Conservation (phyloP, 345 rosid genomes). For the Citrus hindsii region DNA sequence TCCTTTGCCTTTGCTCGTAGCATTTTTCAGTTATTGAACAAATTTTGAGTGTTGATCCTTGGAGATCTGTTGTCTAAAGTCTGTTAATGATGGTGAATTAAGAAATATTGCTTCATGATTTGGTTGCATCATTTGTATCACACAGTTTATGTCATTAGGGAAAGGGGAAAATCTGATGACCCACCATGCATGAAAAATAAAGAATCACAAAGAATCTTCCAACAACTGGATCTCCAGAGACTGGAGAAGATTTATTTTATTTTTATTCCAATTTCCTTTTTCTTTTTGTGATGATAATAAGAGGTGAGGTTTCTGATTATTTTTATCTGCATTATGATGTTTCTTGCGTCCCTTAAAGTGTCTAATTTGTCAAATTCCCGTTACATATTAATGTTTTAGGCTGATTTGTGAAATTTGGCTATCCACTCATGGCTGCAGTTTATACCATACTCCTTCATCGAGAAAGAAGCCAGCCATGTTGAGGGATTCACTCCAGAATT, state of each 20-base stretch:
- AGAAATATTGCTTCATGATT: neutral
- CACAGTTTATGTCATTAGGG: neutral
- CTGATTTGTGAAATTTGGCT: neutral
- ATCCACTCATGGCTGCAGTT: slow-evolving; percentile 42
- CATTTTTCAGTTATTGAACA: neutral
- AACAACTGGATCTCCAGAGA: neutral
- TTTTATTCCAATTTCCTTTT: neutral
- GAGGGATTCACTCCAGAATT: slow-evolving; percentile 95
- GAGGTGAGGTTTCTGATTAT: neutral
- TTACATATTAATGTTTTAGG: neutral
- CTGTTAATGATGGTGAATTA: neutral
- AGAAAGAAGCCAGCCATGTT: slow-evolving; percentile 95
- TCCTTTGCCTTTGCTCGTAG: neutral
- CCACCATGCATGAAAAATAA: neutral
- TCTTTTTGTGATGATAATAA: too few species aligned
- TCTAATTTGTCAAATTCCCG: neutral
- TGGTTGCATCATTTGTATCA: neutral
- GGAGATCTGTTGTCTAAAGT: neutral
- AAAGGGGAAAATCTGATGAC: neutral
- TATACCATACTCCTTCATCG: slow-evolving; percentile 94
- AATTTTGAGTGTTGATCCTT: neutral
- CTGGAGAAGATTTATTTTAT: neutral
- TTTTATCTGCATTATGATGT: neutral
- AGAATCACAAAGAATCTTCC: neutral
- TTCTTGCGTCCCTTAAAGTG: neutral